Evolutionary conservation across 306 rosid species (phyloP), one percentile per base, ranked within the genome.

Genomic region (Castanospermum australe): DNA sequence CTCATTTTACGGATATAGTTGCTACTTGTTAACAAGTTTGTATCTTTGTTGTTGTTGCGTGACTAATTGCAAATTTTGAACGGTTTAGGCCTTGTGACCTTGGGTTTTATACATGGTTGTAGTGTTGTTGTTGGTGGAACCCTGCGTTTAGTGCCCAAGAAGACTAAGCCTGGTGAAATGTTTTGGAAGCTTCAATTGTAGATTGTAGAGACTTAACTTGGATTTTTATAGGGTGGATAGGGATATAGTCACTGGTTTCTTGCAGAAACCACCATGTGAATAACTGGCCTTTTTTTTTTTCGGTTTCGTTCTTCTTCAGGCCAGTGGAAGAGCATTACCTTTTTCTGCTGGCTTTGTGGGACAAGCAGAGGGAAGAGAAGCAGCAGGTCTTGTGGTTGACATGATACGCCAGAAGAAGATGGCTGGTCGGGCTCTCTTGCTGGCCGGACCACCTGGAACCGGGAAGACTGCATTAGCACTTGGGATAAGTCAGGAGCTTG

Each of bases 361-460:
- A 35, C 99, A 95, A 71, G 90, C 91, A 8, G 98, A 92, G 76
- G 99, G 97, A 50, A 90, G 99, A 87, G 99, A 95, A 85, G 98
- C 98, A 6, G 61, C 92, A 10, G 99, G 99, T 55, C 92, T 95
- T 20, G 94, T 90, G 42, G 98, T 92, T 20, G 99, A 95, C 75
- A 95, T 95, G 98, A 92, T 95, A 41, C 89, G 97, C 8, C 98
- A 91, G 88, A 95, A 92, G 90, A 95, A 95, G 86, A 91, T 95
- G 97, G 99, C 99, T 30, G 99, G 99, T 15, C 89, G 86, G 71
- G 99, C 98, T n/a, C 95, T 95, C 69, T 88, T 92, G 39, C 55
- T 95, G n/a, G 99, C 98, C 14, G 99, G 99, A 65, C 99, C 99
- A 41, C 98, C 99, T 1, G 99, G 99, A 24, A 95, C 97, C 12